Evolutionary conservation across 257 asterid species (phyloP).

Genomic region (Scutellaria baicalensis): DNA sequence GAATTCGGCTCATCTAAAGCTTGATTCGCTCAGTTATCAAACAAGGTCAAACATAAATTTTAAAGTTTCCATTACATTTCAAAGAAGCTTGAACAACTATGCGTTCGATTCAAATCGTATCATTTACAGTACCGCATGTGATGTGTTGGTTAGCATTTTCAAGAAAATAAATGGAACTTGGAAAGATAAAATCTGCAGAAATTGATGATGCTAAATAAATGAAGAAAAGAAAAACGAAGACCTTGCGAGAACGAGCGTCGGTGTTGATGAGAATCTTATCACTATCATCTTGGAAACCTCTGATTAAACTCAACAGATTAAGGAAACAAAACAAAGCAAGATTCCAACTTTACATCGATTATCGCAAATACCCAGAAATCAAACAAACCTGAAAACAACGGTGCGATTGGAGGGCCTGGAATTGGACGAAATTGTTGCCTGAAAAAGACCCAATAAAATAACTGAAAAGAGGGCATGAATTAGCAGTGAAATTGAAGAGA

Average conservation of each 20-base stretch:
- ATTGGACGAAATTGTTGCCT: conserved; percentile 72
- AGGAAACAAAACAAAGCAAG: not conserved
- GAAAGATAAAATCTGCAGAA: not conserved
- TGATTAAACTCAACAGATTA: conserved; percentile 17
- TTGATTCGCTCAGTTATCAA: too few species aligned
- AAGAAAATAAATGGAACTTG: not conserved
- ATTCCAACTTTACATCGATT: not conserved
- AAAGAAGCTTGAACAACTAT: too few species aligned
- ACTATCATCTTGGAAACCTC: conserved; percentile 73
- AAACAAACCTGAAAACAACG: conserved; percentile 79
- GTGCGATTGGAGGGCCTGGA: conserved; percentile 86
- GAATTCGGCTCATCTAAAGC: too few species aligned
- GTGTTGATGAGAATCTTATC: conserved; percentile 78
- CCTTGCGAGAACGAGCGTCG: conserved; percentile 85
- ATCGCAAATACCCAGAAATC: not conserved
- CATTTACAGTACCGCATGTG: too few species aligned
- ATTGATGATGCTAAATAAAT: not conserved
- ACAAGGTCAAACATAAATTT: too few species aligned
- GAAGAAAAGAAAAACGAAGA: conserved; percentile 5
- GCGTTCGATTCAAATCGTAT: too few species aligned
- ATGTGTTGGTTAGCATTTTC: too few species aligned
- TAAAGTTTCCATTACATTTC: too few species aligned
- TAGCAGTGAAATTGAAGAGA: not conserved
- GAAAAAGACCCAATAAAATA: conserved; percentile 3
- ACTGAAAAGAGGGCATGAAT: not conserved